Evolutionary conservation across 495 filamentous ascomycete species (phyloP), one percentile per base, ranked within the genome.

Genomic region (Cercophora scortea): DNA sequence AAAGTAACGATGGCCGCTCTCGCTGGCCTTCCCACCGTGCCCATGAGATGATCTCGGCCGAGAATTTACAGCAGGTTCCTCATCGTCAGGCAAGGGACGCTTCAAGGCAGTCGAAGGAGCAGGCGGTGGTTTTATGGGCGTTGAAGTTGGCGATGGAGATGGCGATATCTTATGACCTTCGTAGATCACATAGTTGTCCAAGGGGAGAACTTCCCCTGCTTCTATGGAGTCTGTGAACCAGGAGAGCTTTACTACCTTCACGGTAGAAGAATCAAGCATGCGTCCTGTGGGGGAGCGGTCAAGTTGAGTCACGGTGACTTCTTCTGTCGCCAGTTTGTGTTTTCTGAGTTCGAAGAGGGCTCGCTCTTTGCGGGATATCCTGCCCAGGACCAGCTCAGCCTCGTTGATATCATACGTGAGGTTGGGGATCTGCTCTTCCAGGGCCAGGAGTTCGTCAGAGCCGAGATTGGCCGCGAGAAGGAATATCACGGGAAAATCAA

Each of bases 311-410:
- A 52, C 52, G 2, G 72, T 51, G 13, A 84, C 73, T 59, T 89
- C 83, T 71, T 85, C 76, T 62, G 85, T 55, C 81, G 42, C 17
- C 74, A 86, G 42, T 75, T 61, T 70, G 18, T 56, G 77, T 36
- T 79, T 78, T 42, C 89, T 77, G 38, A 96, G 71, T 69, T 97
- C 92, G 51, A 93, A 80, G 10, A 77, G 74, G 1, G 87, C 89
- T 9, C 92, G 80, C 57, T 80, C 78, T 50, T 81, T 81, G 45
- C 81, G 83, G 0, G 68, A 70, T 32, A 95, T 75, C 49, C 81
- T 87, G 0, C 84, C 89, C 17, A 98, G 69, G 5, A 96, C 64
- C 2, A 96, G 52, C 9, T 75, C 74, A 7, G 90, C 90, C 61
- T 95, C 86, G 4, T 73, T 69, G 47, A 85, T 71, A 61, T 91